Conservation (phyloP, 345 rosid genomes). For the Viola odorata region DNA sequence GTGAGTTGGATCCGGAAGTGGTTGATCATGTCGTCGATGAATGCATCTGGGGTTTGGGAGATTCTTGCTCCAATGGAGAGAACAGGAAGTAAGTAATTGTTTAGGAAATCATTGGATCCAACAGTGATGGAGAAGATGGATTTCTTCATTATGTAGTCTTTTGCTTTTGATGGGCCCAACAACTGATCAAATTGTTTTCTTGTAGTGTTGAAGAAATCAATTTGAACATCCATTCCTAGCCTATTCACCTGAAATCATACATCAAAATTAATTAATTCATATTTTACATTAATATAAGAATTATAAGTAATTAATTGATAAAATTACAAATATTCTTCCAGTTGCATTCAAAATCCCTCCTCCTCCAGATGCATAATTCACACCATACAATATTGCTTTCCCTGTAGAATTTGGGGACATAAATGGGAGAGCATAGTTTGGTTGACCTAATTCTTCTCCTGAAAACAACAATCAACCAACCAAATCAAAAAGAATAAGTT, state of each 20-base stretch:
- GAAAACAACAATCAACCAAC: not conserved
- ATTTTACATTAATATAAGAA: too few relatives aligned
- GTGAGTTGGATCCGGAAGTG: conserved; percentile 60
- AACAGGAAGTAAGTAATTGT: conserved; percentile 83
- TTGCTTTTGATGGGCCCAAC: conserved; percentile 63
- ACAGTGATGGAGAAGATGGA: conserved; percentile 72
- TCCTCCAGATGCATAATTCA: conserved; percentile 91
- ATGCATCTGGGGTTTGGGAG: conserved; percentile 57
- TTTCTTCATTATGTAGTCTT: conserved; percentile 41
- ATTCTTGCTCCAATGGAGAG: conserved; percentile 69
- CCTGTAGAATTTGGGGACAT: conserved; percentile 74
- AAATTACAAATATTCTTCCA: conserved; percentile 68
- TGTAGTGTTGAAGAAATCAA: conserved; percentile 67
- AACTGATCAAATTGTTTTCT: conserved; percentile 61
- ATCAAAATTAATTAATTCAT: not conserved
- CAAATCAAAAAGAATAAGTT: not conserved
- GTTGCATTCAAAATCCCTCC: conserved; percentile 93
- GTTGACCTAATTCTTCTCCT: conserved; percentile 79
- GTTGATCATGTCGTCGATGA: conserved; percentile 62
- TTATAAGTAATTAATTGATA: not conserved
- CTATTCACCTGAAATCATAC: conserved; percentile 54
- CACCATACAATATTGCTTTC: conserved; percentile 58
- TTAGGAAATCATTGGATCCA: conserved; percentile 88
- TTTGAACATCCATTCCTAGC: conserved; percentile 79
- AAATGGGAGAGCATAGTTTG: conserved; percentile 65